Evolutionary conservation across 2,329 filamentous ascomycete genomes (phyloP).

Genomic region (Fusarium coicis): DNA sequence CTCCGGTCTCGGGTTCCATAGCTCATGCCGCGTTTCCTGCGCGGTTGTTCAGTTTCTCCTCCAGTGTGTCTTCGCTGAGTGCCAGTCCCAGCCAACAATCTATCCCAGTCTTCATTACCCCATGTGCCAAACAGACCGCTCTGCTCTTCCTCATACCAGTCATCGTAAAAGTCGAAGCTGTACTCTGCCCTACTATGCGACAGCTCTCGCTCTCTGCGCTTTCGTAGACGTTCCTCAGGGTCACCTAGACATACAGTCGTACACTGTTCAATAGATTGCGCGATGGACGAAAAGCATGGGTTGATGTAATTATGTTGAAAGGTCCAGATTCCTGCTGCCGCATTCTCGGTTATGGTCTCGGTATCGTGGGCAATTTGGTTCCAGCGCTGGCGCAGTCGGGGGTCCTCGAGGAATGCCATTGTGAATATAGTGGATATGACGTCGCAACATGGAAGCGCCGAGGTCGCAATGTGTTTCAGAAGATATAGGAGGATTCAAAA

Average conservation of each 20-base stretch:
- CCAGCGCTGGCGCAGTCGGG: slow-evolving; percentile 90
- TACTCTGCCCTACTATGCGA: slow-evolving; percentile 76
- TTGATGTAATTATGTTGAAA: slow-evolving; percentile 87
- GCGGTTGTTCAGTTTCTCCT: slow-evolving; percentile 68
- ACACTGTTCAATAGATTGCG: slow-evolving; percentile 76
- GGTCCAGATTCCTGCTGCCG: slow-evolving; percentile 90
- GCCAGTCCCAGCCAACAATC: slow-evolving; percentile 78
- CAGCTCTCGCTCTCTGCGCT: slow-evolving; percentile 71
- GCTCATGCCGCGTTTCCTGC: slow-evolving; percentile 84
- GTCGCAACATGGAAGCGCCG: slow-evolving; percentile 40
- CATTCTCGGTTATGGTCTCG: slow-evolving; percentile 88
- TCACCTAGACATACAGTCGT: slow-evolving; percentile 76
- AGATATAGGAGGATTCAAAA: background rate
- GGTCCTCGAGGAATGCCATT: slow-evolving; percentile 78
- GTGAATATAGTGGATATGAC: slow-evolving; percentile 45
- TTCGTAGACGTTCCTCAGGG: slow-evolving; percentile 78
- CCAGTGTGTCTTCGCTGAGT: slow-evolving; percentile 51
- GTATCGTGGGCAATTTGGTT: slow-evolving; percentile 92
- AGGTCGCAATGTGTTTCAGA: slow-evolving; percentile 4
- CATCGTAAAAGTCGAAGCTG: slow-evolving; percentile 97
- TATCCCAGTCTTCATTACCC: slow-evolving; percentile 86
- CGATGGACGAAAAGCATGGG: slow-evolving; percentile 79
- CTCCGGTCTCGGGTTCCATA: slow-evolving; percentile 77
- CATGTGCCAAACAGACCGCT: slow-evolving; percentile 74
- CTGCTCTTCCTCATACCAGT: slow-evolving; percentile 80